Evolutionary conservation across 192 early-diverging fungal species (phyloP).

Genomic region (Backusella morwellensis): DNA sequence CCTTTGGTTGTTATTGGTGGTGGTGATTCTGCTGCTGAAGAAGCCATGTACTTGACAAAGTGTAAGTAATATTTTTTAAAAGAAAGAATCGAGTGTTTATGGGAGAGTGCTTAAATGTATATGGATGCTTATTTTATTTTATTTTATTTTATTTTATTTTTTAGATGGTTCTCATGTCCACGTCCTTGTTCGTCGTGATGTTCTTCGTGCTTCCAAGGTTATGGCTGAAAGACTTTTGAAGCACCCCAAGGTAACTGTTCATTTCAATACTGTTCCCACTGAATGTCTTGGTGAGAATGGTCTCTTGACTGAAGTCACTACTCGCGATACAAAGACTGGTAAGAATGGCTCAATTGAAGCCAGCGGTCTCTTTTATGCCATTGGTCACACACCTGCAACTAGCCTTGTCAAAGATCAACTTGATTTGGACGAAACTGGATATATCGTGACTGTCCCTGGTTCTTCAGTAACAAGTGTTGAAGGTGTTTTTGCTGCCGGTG

Average conservation of each 20-base stretch:
- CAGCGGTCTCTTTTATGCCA: slow-evolving; percentile 97
- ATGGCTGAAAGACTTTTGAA: slow-evolving; percentile 86
- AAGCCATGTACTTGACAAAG: slow-evolving; percentile 94
- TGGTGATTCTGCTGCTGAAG: slow-evolving; percentile 95
- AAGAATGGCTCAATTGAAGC: slow-evolving; percentile 64
- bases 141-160: neutral
- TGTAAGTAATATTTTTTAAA: slow-evolving; percentile 43
- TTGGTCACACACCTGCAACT: slow-evolving; percentile 95
- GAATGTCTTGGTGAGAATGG: slow-evolving; percentile 86
- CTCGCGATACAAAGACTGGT: slow-evolving; percentile 75
- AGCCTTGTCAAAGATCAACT: slow-evolving; percentile 71
- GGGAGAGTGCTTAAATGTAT: neutral
- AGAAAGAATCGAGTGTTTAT: neutral
- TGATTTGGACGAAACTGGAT: slow-evolving; percentile 81
- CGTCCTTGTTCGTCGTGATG: slow-evolving; percentile 91
- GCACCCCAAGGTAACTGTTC: slow-evolving; percentile 89
- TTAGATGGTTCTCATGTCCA: slow-evolving; percentile 86
- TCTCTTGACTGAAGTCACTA: slow-evolving; percentile 66
- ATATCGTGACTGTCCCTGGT: slow-evolving; percentile 79
- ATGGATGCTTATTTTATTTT: neutral
- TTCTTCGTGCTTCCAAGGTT: slow-evolving; percentile 93
- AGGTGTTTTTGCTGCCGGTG: slow-evolving; percentile 97
- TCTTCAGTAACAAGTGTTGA: slow-evolving; percentile 80
- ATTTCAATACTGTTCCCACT: slow-evolving; percentile 86
- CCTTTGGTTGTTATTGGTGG: slow-evolving; percentile 95